Percentiles rank a stretch among this genome's conserved stretches.
These are phyloP conservation scores for Filobasidium wieringae DNA, from an alignment of 768 basidiomycete species.

Conservation along the genomic window DNA sequence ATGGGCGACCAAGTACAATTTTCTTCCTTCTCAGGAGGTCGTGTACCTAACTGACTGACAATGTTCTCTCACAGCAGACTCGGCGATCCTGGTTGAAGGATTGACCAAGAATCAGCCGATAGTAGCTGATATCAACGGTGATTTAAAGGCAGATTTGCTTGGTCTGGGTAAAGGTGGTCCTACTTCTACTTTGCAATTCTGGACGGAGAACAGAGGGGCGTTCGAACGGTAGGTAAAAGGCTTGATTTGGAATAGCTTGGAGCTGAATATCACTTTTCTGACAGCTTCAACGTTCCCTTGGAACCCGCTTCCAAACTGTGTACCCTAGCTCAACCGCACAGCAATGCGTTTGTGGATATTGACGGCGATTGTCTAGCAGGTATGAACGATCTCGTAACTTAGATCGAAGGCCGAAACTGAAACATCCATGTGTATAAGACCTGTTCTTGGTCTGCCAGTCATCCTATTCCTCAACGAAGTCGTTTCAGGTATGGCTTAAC, in stretches of 20 bases:
- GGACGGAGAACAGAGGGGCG: constrained; percentile 67
- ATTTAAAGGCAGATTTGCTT: constrained; percentile 78
- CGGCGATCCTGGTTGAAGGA: constrained; percentile 7
- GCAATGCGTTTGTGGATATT: constrained; percentile 85
- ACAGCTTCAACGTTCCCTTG: constrained; percentile 40
- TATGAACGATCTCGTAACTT: constrained; percentile 26
- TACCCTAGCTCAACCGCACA: constrained; percentile 73
- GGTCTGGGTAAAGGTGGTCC: constrained; percentile 44
- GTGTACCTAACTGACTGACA: neutral
- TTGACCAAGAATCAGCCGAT: constrained; percentile 71
- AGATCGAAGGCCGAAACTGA: neutral
- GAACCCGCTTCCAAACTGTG: constrained; percentile 51
- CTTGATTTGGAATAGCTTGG: neutral
- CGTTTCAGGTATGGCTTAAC: constrained; percentile 88
- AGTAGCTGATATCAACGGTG: constrained; percentile 71
- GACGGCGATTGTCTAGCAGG: constrained; percentile 93
- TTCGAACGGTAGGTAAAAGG: constrained; percentile 54
- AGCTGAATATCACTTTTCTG: neutral
- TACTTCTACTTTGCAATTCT: constrained; percentile 47
- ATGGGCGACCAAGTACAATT: constrained; percentile 22
- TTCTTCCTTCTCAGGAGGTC: neutral
- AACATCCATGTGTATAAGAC: constrained; percentile 44
- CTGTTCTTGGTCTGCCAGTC: constrained; percentile 72
- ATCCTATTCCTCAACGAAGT: constrained; percentile 44
- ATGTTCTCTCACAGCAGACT: neutral